Conservation (phyloP, 768 basidiomycete species). For the Tephrocybe sp. region DNA sequence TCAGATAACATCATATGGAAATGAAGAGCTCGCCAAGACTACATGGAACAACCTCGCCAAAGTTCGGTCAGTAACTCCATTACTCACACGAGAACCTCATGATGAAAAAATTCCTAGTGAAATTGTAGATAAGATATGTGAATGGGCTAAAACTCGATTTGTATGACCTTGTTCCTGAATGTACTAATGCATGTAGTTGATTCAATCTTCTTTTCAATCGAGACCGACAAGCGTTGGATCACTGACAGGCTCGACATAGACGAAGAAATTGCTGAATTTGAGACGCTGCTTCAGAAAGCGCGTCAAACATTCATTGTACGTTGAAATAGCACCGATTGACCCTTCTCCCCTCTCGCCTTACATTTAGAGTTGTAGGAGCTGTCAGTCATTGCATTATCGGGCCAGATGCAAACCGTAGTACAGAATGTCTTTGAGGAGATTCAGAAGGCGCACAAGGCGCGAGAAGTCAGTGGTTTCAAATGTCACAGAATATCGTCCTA, state of each 20-base stretch:
- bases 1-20: not conserved
- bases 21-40: not conserved
- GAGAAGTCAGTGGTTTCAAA: not conserved
- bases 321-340: no score
- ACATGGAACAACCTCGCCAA: not conserved
- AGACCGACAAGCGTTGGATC: not conserved
- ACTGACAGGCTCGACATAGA: not conserved
- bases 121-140: not conserved
- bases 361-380: not conserved
- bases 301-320: not conserved
- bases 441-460: not conserved
- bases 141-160: not conserved
- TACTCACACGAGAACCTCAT: not conserved
- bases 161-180: not conserved
- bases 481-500: not conserved
- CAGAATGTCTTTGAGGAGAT: not conserved
- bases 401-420: not conserved
- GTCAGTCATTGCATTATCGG: not conserved
- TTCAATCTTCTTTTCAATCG: not conserved
- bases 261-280: not conserved
- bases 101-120: not conserved
- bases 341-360: no score
- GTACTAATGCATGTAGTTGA: not conserved
- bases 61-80: not conserved
- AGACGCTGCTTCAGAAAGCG: not conserved